Evolutionary conservation across 441 rosid species (phyloP), one percentile per base, ranked within the genome.

Genomic region (Pelargonium fulgidum): DNA sequence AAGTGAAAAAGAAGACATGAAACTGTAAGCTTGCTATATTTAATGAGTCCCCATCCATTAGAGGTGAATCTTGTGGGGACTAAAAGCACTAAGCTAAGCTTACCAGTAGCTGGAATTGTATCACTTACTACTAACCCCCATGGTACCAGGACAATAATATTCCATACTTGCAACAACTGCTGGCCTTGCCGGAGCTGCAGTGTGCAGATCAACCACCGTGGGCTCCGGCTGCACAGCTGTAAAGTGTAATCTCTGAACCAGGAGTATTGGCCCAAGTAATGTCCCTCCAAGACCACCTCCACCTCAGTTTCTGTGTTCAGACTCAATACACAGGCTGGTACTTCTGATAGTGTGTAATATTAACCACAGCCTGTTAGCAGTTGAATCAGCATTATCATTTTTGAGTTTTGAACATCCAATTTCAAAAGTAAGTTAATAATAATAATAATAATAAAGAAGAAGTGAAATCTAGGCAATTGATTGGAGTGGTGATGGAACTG

Each of bases 401-500:
- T 33, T 33, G 39, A 33, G 5, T 36, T 36, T 36, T 36, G 41
- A 36, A 36, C 41, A 36, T 36, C 41, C 41, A 36, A 36, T 36
- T 36, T 36, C 41, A 36, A 36, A 36, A 36, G 41, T 36, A 3
- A 36, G 0, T 4, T 1, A 3, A 1, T 26, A 26, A 26, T 26
- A 26, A 26, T 26, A 54, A 20, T 19, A 9, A 16, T 58, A 24
- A 58, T 19, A 20, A 19, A 0, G 4, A 3, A 19, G 22, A 52
- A 52, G 59, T 16, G 22, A 54, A 19, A 5, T 5, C 41, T 2
- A 16, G 48, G 48, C 48, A 8, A 44, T 44, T 44, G 12, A 44
- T 36, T 8, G 48, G 48, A 58, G 62, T 20, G 62, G 62, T 20
- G 62, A 58, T 58, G 62, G 29, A 58, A 58, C 62, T 61, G 62